Evolutionary conservation across 2,329 filamentous ascomycete species (phyloP).

Genomic region (Sphaerostilbella broomeana): DNA sequence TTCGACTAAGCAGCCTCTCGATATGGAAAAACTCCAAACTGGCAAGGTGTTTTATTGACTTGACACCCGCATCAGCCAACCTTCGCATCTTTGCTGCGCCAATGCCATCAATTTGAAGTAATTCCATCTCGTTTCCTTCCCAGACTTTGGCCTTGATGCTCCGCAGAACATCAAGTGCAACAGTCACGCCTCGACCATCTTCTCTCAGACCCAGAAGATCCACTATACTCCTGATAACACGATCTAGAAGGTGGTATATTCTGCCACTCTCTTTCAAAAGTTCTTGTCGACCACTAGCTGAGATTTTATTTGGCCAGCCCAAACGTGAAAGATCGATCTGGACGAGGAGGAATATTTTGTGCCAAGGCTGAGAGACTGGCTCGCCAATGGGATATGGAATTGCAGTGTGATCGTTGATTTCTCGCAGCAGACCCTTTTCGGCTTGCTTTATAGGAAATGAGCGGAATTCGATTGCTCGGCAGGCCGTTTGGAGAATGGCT

Average conservation of each 20-base stretch:
- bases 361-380: conserved; percentile 51
- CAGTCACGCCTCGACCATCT: conserved; percentile 61
- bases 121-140: conserved; percentile 75
- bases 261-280: conserved; percentile 26
- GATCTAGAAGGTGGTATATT: conserved; percentile 30
- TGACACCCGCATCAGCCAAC: conserved; percentile 63
- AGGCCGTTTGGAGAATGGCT: conserved; percentile 32
- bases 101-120: conserved; percentile 76
- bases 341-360: conserved; percentile 71
- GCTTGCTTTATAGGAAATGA: conserved; percentile 29
- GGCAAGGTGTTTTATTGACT: conserved; percentile 63
- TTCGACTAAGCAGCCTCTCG: conserved; percentile 68
- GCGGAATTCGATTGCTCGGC: conserved; percentile 32
- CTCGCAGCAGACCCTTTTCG: conserved; percentile 31
- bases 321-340: conserved; percentile 62
- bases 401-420: conserved; percentile 32
- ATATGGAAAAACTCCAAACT: conserved; percentile 62
- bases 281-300: conserved; percentile 25
- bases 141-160: conserved; percentile 69
- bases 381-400: conserved; percentile 33
- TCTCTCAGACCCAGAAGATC: conserved; percentile 31
- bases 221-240: conserved; percentile 30
- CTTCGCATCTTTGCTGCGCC: conserved; percentile 71
- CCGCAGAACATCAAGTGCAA: conserved; percentile 69
- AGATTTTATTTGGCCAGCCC: conserved; percentile 49